Base-by-base conservation (phyloP, 1,284 basidiomycete genomes). In the Polyporus tsugae region DNA sequence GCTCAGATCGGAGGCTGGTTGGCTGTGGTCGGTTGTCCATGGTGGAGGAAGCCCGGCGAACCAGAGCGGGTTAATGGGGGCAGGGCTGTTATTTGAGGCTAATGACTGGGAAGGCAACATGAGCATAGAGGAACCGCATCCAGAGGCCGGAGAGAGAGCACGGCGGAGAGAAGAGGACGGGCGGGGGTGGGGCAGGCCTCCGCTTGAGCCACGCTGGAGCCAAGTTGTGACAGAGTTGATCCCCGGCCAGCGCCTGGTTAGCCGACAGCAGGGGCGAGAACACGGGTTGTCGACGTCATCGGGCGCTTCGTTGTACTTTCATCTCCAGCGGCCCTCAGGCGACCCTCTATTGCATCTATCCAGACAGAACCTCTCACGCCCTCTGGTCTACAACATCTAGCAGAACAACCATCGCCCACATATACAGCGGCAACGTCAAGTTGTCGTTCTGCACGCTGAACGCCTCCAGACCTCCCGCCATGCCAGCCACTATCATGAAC, bases 361-460 rank as follows among this genome's bases (percentile, higher is more conserved):
- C n/a, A 9, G 7, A 36, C n/a, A 60, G 25, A 44, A 25, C 25
- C 19, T 62, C 60, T 60, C 58, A 60, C 58, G 39, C n/a, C 38
- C 19, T 41, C 58, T 60, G 13, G 38, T 57, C 62, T 78, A 79
- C 70, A 73, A 85, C 81, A 75, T 82, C 82, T 62, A 81, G 84
- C 57, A 92, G 79, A 57, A 88, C 89, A 58, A 92, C 80, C 84
- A 91, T 84, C 78, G 89, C 90, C 95, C 95, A 97, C 82, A 95
- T 90, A 78, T 93, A 97, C 80, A 97, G 82, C 29, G 95, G 95
- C 69, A 97, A 81, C 41, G 95, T 95, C 73, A 98, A 84, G 79
- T 98, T 98, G 81, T 98, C 96, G 80, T 98, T 98, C 80, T 98
- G 96, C 76, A 92, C 91, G 25, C 93, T 95, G 66, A 96, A 82